Evolutionary conservation across 148 eudicot species (phyloP), one percentile per base, ranked within the genome.

Genomic region (Chenopodium album): DNA sequence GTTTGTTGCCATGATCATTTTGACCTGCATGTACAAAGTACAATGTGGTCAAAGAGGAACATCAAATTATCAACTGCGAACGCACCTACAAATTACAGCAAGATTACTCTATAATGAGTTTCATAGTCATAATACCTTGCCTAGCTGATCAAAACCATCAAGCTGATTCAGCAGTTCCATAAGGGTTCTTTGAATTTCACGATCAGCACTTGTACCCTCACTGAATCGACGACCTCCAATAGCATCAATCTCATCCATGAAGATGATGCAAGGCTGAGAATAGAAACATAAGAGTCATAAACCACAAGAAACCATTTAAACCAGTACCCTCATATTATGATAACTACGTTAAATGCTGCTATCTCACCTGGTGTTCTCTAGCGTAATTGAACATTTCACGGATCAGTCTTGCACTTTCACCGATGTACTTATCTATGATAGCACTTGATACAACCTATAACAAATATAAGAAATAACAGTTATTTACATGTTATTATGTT

Each of bases 311-410:
- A 78, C 23, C 41, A 47, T 12, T 85, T 12, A 4, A 68, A 46
- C 41, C 56, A 73, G 37, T 22, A 70, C 14, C 70, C 47, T 68
- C 44, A n/a, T 41, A 31, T 52, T 7, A 26, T 4, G 7, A 37
- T 73, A 12, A 37, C 9, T n/a, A 60, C 23, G 48, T 75, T 47
- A 70, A 0, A 60, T 12, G 31, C 62, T 4, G 4, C 28, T 32
- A 76, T 50, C 89, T 82, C 77, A 96, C 99, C 88, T 96, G 98
- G 85, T 94, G 99, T 60, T 96, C 99, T 80, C 98, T 93, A 19
- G 99, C 99, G 86, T 96, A 96, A n/a, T 85, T 85, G 74, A 96
- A 96, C 99, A 96, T 96, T 90, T 96, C 98, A 86, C 98, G 91
- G 77, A 96, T 94, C 84, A 96, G 84, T 88, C 99, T 92, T 41